Percentiles rank a stretch among this genome's conserved stretches.
Conservation (phyloP, 345 rosid genomes). For the Murraya koenigii region DNA sequence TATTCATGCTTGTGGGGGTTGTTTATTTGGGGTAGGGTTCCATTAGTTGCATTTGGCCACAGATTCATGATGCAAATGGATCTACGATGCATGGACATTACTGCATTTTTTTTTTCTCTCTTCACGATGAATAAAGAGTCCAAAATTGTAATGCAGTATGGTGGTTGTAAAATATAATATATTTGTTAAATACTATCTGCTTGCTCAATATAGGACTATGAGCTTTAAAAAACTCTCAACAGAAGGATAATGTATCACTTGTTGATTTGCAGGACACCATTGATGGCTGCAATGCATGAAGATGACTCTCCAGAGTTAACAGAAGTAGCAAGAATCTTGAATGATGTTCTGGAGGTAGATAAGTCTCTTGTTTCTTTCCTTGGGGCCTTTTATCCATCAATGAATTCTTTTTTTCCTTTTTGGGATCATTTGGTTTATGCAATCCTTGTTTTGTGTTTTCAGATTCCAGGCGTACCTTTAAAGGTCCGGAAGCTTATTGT, state of each 20-base stretch:
- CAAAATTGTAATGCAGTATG: neutral
- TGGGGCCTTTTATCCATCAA: neutral
- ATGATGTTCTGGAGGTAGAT: conserved; percentile 60
- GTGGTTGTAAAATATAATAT: neutral
- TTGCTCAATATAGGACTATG: neutral
- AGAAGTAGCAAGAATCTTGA: conserved; percentile 60
- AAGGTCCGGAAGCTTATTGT: conserved; percentile 74
- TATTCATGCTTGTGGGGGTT: too few species aligned
- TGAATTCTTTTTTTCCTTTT: neutral
- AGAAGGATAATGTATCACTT: neutral
- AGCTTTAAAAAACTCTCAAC: neutral
- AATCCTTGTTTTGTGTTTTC: conserved; percentile 2
- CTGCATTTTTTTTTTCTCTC: neutral
- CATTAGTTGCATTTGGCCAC: neutral
- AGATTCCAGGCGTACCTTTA: conserved; percentile 68
- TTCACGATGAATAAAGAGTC: neutral
- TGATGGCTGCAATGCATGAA: conserved; percentile 77
- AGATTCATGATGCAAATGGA: neutral
- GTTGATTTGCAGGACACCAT: conserved; percentile 48
- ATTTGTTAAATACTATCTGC: neutral
- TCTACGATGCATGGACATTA: neutral
- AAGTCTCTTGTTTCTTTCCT: neutral
- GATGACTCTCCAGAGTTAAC: conserved; percentile 76
- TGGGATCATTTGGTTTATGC: neutral
- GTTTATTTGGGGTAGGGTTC: neutral